Base-by-base conservation (phyloP, 1,284 basidiomycete species). In the Cutaneotrichosporon cyanovorans region DNA sequence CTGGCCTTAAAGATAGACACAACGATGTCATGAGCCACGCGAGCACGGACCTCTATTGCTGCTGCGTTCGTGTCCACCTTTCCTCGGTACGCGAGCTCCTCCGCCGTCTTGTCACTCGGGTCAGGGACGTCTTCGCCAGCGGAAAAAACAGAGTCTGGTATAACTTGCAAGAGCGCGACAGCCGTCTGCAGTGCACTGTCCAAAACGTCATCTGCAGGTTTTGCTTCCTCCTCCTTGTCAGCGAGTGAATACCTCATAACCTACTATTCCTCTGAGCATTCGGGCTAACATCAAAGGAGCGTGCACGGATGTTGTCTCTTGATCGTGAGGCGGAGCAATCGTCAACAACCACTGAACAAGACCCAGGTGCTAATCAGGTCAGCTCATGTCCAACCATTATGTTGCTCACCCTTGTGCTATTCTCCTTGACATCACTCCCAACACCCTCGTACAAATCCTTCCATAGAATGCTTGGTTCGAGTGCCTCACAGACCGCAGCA, bases 401-500 rank as follows among this genome's bases (percentile, higher is more conserved):
- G 43, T 4, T 4, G 20, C 7, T 30, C 19, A 45, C 37, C 6
- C 16, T 25, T 2, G 43, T 35, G 5, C 48, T 38, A 22, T 40
- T 34, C 7, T 49, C 16, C 14, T 35, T 14, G 20, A 51, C 35
- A 32, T 86, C 73, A 52, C 83, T 78, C 1, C 47, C 25, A 25
- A 56, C 71, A 54, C 50, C 54, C 16, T 50, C 15, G 41, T 87
- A 77, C 0, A 97, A 66, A 34, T 82, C 78, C 55, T 81, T 85
- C 88, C 92, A 98, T 2, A 91, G 73, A 28, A 91, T 76, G 48
- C 81, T 80, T 1, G 91, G 91, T 55, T 99, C 95, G 9, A 92
- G 79, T 7, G 88, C 85, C 65, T 97, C 92, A 58, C 95, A 92
- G 1, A 99, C 76, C 15, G 88, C 89, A 51, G 80, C 84, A 0